Percentiles rank a stretch among this genome's conserved stretches.
These are phyloP conservation scores for Simplicillium sp. DNA, from an alignment of 2,329 filamentous ascomycete species.

Conservation along the genomic window DNA sequence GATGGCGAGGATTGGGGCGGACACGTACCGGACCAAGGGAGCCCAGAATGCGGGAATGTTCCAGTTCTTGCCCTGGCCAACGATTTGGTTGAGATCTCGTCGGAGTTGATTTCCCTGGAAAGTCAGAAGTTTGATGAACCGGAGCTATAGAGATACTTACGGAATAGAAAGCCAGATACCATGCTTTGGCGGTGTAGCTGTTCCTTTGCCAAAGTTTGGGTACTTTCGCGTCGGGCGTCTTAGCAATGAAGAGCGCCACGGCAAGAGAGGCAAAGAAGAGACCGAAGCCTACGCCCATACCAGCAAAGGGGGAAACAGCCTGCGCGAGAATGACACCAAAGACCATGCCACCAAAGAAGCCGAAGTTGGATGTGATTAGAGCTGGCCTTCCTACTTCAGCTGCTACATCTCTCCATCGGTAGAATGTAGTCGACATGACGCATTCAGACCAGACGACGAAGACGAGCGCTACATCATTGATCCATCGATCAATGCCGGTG, in stretches of 20 bases:
- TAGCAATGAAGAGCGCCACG: slow-evolving; percentile 28
- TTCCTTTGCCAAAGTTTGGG: slow-evolving; percentile 32
- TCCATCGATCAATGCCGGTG: slow-evolving; percentile 44
- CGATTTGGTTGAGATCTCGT: slow-evolving; percentile 43
- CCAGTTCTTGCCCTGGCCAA: slow-evolving; percentile 46
- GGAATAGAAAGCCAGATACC: slow-evolving; percentile 48
- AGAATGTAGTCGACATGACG: slow-evolving; percentile 41
- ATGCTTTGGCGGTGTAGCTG: slow-evolving; percentile 29
- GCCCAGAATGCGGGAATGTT: slow-evolving; percentile 42
- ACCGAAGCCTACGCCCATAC: slow-evolving; percentile 42
- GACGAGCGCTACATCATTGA: slow-evolving; percentile 43
- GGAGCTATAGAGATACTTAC: slow-evolving; percentile 24
- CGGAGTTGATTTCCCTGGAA: slow-evolving; percentile 44
- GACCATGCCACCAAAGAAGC: slow-evolving; percentile 43
- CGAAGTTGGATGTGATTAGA: slow-evolving; percentile 35
- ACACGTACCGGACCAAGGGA: slow-evolving; percentile 37
- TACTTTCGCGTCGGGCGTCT: slow-evolving; percentile 28
- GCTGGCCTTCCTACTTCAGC: slow-evolving; percentile 32
- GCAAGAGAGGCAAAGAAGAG: slow-evolving; percentile 34
- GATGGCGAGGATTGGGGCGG: slow-evolving; percentile 38
- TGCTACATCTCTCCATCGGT: slow-evolving; percentile 38
- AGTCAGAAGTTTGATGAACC: neutral
- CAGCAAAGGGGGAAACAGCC: slow-evolving; percentile 29
- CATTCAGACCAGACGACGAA: slow-evolving; percentile 45
- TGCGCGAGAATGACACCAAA: slow-evolving; percentile 42